Evolutionary conservation across 306 rosid species (phyloP).

Genomic region (Astragalus glycyphyllos): DNA sequence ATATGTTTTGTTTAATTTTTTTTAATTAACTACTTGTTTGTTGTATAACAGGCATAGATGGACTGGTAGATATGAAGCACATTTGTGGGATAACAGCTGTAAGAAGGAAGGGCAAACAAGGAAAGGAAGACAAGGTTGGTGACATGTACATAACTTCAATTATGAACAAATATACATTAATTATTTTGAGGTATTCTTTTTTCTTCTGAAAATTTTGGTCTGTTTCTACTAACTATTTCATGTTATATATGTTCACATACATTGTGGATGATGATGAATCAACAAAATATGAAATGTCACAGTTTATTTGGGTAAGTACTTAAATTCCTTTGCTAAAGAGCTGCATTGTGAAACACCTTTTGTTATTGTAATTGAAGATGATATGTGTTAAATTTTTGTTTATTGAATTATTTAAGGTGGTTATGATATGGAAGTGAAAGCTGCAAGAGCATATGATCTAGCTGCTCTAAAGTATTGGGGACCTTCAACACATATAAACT

Average conservation of each 20-base stretch:
- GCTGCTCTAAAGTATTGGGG: slow-evolving; percentile 98
- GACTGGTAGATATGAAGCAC: slow-evolving; percentile 97
- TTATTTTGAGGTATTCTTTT: neutral
- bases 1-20: neutral
- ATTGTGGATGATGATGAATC: slow-evolving; percentile 48
- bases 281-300: slow-evolving; percentile 49
- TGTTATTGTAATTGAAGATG: slow-evolving; percentile 16
- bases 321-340: slow-evolving; percentile 10
- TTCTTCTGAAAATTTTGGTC: slow-evolving; percentile 37
- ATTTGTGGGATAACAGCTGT: slow-evolving; percentile 96
- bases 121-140: slow-evolving; percentile 93
- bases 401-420: slow-evolving; percentile 68
- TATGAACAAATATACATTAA: neutral
- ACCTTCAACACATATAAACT: slow-evolving; percentile 83
- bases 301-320: slow-evolving; percentile 84
- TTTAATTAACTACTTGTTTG: neutral
- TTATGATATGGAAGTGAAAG: slow-evolving; percentile 95
- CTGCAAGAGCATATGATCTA: slow-evolving; percentile 95
- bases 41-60: slow-evolving; percentile 70
- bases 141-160: neutral
- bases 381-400: neutral
- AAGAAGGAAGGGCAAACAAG: slow-evolving; percentile 96
- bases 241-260: slow-evolving; percentile 53
- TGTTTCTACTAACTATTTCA: slow-evolving; percentile 48
- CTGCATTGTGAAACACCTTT: neutral